Conservation (phyloP, 148 eudicot species). For the Gaultheria prostrata region DNA sequence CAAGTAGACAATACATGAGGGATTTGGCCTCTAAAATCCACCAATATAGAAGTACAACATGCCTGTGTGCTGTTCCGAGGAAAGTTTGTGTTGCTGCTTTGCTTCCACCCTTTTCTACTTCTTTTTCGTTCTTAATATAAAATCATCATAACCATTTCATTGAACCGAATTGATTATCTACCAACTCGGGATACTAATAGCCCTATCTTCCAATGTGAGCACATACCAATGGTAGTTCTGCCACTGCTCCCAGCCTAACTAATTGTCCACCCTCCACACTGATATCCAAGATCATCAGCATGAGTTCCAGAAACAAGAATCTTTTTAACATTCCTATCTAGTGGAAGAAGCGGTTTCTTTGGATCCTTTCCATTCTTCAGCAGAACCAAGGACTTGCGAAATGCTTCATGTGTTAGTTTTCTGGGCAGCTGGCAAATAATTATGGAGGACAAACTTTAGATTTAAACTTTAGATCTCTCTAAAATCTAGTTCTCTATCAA, state of each 20-base stretch:
- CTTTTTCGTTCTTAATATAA: not conserved
- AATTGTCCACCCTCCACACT: constrained; percentile 95
- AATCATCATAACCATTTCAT: not conserved
- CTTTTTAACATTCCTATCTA: constrained; percentile 58
- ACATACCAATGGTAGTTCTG: constrained; percentile 85
- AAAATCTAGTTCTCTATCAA: not conserved
- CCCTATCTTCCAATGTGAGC: not conserved
- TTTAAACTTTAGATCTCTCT: not conserved
- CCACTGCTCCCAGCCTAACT: constrained; percentile 81
- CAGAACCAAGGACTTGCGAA: constrained; percentile 81
- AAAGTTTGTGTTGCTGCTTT: not conserved
- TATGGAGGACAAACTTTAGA: constrained; percentile 3
- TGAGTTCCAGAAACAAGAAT: constrained; percentile 90
- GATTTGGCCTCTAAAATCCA: too few species aligned
- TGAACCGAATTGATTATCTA: not conserved
- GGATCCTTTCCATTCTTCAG: constrained; percentile 84
- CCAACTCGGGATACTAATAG: not conserved
- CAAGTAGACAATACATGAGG: too few species aligned
- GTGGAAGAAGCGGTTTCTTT: constrained; percentile 64
- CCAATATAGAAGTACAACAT: not conserved
- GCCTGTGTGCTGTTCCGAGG: not conserved
- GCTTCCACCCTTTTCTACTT: not conserved
- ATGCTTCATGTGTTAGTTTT: constrained; percentile 93
- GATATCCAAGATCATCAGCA: constrained; percentile 97
- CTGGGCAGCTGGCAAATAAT: constrained; percentile 58